Evolutionary conservation across 2,329 filamentous ascomycete species (phyloP).

Genomic region (Rhynchosporium agropyri): DNA sequence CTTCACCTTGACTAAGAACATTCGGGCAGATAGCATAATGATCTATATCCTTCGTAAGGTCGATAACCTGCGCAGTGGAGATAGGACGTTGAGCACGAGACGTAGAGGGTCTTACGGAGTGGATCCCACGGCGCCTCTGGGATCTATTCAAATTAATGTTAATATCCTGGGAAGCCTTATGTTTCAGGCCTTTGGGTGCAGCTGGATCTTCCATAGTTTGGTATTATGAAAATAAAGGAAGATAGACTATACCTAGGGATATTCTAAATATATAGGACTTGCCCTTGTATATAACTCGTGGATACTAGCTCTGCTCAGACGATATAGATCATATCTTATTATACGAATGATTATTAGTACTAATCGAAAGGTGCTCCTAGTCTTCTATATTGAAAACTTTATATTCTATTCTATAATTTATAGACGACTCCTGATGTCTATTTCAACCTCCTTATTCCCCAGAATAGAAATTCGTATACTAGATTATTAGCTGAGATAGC

Average conservation of each 20-base stretch:
- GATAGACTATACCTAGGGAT: background rate
- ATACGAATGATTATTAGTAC: background rate
- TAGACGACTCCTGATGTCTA: background rate
- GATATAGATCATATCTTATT: background rate
- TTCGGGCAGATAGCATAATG: conserved; percentile 9
- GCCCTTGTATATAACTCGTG: background rate
- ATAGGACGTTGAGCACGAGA: background rate
- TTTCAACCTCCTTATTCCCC: background rate
- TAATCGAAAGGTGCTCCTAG: background rate
- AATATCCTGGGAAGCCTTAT: background rate
- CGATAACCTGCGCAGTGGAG: conserved; percentile 6
- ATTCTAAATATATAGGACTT: background rate
- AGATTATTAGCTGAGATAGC: conserved; percentile 6
- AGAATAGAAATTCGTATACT: conserved; percentile 6
- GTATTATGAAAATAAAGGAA: conserved; percentile 1
- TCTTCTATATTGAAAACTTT: no score
- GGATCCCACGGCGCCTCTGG: background rate
- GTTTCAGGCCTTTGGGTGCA: background rate
- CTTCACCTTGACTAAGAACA: conserved; percentile 4
- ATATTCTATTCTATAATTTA: no score
- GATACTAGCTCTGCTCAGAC: background rate
- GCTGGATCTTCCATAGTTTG: background rate
- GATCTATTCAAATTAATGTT: background rate
- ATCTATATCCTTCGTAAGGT: conserved; percentile 1
- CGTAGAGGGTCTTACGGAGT: background rate